Evolutionary conservation across 495 filamentous ascomycete genomes (phyloP).

Genomic region (Zalerion maritima): DNA sequence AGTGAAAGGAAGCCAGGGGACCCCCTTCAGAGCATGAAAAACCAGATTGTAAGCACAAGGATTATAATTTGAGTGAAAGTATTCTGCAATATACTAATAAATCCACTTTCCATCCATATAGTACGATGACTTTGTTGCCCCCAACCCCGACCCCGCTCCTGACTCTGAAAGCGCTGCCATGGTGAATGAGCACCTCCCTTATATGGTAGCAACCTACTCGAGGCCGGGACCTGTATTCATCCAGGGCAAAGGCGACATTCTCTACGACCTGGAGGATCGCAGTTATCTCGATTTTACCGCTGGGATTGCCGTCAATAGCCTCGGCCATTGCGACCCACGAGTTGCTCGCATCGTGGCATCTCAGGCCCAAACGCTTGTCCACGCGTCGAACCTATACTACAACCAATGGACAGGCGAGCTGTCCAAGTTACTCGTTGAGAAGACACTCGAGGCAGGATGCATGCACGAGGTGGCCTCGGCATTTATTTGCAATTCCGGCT

Average conservation of each 20-base stretch:
- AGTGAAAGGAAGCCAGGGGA: no score
- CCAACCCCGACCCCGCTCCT: conserved; percentile 61
- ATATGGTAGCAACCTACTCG: conserved; percentile 90
- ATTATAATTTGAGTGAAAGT: no score
- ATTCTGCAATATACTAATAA: no score
- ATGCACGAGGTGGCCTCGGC: conserved; percentile 71
- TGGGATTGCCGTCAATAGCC: conserved; percentile 86
- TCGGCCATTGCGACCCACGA: conserved; percentile 74
- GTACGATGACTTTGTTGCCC: no score
- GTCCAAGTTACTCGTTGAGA: conserved; percentile 67
- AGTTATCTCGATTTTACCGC: conserved; percentile 89
- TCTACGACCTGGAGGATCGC: conserved; percentile 82
- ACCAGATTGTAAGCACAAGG: no score
- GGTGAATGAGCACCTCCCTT: conserved; percentile 56
- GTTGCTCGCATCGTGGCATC: conserved; percentile 43
- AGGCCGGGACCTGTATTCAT: conserved; percentile 83
- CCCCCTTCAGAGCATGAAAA: no score
- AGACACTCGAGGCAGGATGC: conserved; percentile 56
- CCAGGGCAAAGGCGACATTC: conserved; percentile 67
- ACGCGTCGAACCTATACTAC: conserved; percentile 90
- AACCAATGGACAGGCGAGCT: conserved; percentile 86
- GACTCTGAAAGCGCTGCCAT: conserved; percentile 67
- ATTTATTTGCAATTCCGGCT: conserved; percentile 90
- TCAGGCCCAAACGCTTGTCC: conserved; percentile 62
- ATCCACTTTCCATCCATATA: conserved; percentile 18